Conservation (phyloP, 345 rosid genomes). For the Nephelium lappaceum region DNA sequence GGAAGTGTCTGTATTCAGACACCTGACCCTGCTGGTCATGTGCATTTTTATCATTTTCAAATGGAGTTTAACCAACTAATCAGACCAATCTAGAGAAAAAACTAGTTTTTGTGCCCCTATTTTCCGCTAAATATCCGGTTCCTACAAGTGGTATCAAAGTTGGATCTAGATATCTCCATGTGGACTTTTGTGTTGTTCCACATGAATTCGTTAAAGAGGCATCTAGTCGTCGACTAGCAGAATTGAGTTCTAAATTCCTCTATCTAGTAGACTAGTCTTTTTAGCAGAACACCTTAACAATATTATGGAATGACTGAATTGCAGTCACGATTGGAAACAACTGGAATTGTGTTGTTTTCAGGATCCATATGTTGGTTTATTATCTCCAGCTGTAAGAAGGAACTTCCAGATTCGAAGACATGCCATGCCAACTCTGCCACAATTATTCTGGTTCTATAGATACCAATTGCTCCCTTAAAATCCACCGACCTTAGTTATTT, state of each 20-base stretch:
- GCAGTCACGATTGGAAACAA: neutral
- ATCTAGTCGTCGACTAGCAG: neutral
- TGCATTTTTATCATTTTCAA: neutral
- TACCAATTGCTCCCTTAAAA: neutral
- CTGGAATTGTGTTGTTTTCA: neutral
- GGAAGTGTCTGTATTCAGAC: neutral
- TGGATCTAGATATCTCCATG: neutral
- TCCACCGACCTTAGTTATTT: neutral
- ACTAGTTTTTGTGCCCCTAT: neutral
- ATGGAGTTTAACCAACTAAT: neutral
- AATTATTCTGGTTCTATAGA: neutral
- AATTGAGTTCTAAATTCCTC: neutral
- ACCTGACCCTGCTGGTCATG: constrained; percentile 6
- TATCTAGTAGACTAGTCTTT: no score
- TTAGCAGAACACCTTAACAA: no score
- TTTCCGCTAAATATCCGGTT: neutral
- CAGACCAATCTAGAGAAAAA: neutral
- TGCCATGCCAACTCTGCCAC: neutral
- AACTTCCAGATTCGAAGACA: no score
- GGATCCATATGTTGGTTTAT: neutral
- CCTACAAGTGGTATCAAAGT: neutral
- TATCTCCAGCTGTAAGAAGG: neutral
- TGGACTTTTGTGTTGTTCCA: neutral
- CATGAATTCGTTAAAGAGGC: neutral
- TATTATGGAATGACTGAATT: neutral